Evolutionary conservation across 108 stramenopile species (phyloP).

Genomic region (Hondaea fermentalgiana): DNA sequence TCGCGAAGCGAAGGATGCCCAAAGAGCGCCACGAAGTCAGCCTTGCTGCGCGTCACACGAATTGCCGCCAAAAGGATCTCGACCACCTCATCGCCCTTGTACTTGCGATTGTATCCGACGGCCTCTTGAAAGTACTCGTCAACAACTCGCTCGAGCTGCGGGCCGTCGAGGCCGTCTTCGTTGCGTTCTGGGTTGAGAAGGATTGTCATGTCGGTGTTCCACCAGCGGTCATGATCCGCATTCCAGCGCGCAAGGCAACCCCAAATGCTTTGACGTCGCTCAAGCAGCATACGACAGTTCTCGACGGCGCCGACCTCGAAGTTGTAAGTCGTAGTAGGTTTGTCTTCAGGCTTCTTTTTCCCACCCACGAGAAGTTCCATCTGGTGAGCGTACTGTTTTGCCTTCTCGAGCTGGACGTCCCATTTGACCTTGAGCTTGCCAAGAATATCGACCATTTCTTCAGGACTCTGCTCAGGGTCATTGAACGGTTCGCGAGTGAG

Average conservation of each 20-base stretch:
- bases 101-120: background rate
- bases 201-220: background rate
- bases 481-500: slow-evolving; percentile 18
- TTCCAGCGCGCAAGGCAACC: background rate
- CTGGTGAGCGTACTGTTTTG: background rate
- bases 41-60: background rate
- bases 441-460: background rate
- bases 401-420: background rate
- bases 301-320: background rate
- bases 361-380: slow-evolving; percentile 4
- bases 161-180: background rate
- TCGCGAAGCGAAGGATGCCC: background rate
- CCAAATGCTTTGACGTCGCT: background rate
- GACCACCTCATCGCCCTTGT: slow-evolving; percentile 1
- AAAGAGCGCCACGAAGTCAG: background rate
- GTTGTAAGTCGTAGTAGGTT: background rate
- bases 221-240: background rate
- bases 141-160: slow-evolving; percentile 6
- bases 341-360: background rate
- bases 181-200: background rate
- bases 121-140: slow-evolving; percentile 8
- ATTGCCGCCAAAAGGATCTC: background rate
- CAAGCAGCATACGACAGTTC: slow-evolving; percentile 1
- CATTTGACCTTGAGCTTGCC: background rate
- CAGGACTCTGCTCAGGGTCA: background rate